These are phyloP conservation scores for Barnettozyma sucrosica DNA, from an alignment of 805 yeast species.

Conservation along the genomic window DNA sequence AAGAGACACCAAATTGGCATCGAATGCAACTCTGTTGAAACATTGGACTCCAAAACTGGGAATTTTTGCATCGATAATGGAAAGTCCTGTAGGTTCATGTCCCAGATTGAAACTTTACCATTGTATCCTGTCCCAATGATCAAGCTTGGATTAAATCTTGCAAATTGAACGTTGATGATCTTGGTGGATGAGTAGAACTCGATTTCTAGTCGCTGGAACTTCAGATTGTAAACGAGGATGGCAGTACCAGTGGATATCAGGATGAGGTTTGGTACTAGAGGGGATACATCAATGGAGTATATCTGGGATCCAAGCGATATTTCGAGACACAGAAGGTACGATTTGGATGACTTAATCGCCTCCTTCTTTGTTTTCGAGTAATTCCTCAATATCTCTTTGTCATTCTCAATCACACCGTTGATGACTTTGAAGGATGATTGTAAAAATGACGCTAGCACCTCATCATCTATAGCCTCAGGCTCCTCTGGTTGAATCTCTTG, in stretches of 20 bases:
- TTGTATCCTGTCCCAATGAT: conserved; percentile 44
- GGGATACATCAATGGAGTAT: conserved; percentile 17
- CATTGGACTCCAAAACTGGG: conserved; percentile 16
- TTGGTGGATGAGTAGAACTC: conserved; percentile 36
- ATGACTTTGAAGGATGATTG: conserved; percentile 22
- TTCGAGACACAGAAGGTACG: conserved; percentile 7
- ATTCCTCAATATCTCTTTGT: conserved; percentile 22
- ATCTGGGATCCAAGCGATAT: conserved; percentile 5
- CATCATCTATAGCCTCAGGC: conserved; percentile 6
- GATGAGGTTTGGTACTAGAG: conserved; percentile 18
- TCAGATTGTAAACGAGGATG: conserved; percentile 20
- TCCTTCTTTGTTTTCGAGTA: conserved; percentile 11
- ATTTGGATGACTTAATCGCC: conserved; percentile 12
- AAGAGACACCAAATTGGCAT: conserved; percentile 21
- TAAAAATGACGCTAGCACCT: conserved; percentile 14
- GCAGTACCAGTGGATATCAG: conserved; percentile 14
- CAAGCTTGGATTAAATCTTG: conserved; percentile 31
- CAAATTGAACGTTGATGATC: conserved; percentile 36
- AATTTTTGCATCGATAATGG: conserved; percentile 6
- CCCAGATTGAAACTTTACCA: conserved; percentile 51
- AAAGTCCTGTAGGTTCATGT: conserved; percentile 17
- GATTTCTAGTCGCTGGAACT: conserved; percentile 28
- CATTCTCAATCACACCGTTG: conserved; percentile 25
- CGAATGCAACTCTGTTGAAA: conserved; percentile 18
- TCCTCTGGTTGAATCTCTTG: not conserved